Evolutionary conservation across 495 filamentous ascomycete genomes (phyloP).

Genomic region (Bacidia gigantensis): DNA sequence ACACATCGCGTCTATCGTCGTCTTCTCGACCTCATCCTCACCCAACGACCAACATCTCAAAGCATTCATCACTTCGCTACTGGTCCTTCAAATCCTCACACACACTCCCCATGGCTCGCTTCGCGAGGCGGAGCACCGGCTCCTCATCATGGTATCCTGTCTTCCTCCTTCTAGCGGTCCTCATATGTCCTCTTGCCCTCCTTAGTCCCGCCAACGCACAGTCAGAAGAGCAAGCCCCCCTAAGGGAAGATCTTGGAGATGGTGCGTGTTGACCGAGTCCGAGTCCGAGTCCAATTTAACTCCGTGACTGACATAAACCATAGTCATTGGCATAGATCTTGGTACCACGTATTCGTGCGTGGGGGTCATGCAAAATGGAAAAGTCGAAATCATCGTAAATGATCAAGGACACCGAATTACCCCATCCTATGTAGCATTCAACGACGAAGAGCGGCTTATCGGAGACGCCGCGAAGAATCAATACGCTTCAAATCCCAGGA

Average conservation of each 20-base stretch:
- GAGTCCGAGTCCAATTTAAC: not conserved
- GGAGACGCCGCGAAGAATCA: conserved; percentile 99
- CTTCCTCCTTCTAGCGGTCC: conserved; percentile 72
- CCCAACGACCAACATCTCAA: not conserved
- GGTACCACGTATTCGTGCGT: conserved; percentile 99
- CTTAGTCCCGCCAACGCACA: conserved; percentile 62
- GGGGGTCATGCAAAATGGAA: conserved; percentile 97
- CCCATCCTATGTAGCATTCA: conserved; percentile 96
- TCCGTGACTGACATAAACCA: conserved; percentile 4
- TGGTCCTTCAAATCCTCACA: not conserved
- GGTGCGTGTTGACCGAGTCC: conserved; percentile 24
- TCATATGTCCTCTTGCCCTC: conserved; percentile 62
- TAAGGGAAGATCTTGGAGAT: conserved; percentile 66
- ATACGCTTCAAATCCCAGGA: conserved; percentile 78
- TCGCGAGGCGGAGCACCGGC: conserved; percentile 32
- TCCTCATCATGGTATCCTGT: conserved; percentile 56
- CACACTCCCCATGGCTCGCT: conserved; percentile 31
- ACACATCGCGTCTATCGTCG: not conserved
- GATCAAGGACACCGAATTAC: conserved; percentile 99
- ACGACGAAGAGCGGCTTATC: conserved; percentile 90
- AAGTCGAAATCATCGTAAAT: conserved; percentile 95
- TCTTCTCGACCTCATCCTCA: not conserved
- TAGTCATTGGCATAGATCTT: conserved; percentile 95
- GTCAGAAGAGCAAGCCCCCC: conserved; percentile 42
- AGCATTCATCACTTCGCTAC: not conserved